Conservation (phyloP, 2,329 filamentous ascomycete species). For the Ilyonectria robusta region DNA sequence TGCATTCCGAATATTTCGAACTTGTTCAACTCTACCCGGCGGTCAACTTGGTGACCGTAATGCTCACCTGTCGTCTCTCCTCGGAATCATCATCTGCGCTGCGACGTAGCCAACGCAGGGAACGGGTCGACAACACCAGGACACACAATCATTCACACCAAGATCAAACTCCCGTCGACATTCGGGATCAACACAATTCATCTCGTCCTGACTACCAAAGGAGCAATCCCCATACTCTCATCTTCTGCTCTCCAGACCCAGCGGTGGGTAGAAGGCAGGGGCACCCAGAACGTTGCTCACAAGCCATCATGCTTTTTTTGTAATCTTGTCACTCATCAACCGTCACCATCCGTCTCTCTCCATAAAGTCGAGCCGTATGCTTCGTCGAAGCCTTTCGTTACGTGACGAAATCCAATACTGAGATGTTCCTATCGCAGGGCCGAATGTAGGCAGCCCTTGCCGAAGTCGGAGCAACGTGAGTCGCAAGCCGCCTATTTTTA, state of each 20-base stretch:
- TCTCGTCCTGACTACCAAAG: slow-evolving; percentile 57
- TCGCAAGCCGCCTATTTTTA: slow-evolving; percentile 48
- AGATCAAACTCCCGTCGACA: slow-evolving; percentile 44
- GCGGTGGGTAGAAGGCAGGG: slow-evolving; percentile 22
- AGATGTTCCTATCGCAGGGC: slow-evolving; percentile 48
- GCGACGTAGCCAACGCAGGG: slow-evolving; percentile 18
- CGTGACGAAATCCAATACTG: slow-evolving; percentile 51
- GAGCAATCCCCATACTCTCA: slow-evolving; percentile 48
- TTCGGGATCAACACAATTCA: slow-evolving; percentile 54
- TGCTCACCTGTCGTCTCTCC: slow-evolving; percentile 16
- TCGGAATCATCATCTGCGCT: slow-evolving; percentile 13
- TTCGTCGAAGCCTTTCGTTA: slow-evolving; percentile 44
- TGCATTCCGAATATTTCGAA: background rate
- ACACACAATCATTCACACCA: slow-evolving; percentile 49
- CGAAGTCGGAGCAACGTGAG: slow-evolving; percentile 49
- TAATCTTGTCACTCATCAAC: slow-evolving; percentile 47
- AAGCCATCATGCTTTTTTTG: slow-evolving; percentile 43
- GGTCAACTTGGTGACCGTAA: slow-evolving; percentile 14
- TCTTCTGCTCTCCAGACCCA: slow-evolving; percentile 39
- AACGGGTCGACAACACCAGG: slow-evolving; percentile 38
- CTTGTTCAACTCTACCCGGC: background rate
- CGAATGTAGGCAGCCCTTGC: slow-evolving; percentile 40
- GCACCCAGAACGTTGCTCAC: slow-evolving; percentile 38
- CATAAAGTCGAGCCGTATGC: slow-evolving; percentile 43
- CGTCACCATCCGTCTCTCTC: slow-evolving; percentile 48